Base-by-base conservation (phyloP, 257 asterid species). In the Jasminum sambac region DNA sequence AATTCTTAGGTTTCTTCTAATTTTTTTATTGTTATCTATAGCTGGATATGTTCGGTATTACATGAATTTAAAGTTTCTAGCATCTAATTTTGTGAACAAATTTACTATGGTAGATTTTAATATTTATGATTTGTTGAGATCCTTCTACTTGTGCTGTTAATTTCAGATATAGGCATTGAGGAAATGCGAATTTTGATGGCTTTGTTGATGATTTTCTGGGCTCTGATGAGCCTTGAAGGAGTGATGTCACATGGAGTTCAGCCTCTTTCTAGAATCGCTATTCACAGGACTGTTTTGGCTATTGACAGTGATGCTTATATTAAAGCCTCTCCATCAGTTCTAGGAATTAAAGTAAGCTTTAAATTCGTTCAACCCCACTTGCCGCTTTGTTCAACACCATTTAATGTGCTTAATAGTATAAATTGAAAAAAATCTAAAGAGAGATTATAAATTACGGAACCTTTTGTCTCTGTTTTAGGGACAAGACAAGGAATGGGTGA, bases 251-350 rank as follows among this genome's bases (percentile, higher is more conserved):
- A 94, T 24, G 90, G 90, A 69, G 84, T 66, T 76, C 97, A 94
- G 52, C 96, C 99, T 14, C 90, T 94, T 46, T 78, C 96, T 5
- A 30, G 50, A 24, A 84, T 94, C 59, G 83, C 82, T 4, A 74
- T 94, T 41, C 90, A 89, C 72, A 84, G 84, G 63, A 74, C 92
- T 24, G 87, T 89, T 48, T 42, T 84, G 71, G 90, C 85, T 57
- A 72, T 89, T 52, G 91, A 94, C 55, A 42, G 64, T 25, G 37
- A 71, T 67, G 94, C 99, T 46, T 83, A 52, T 39, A 76, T 94
- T 34, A 88, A 78, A 75, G 96, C 89, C 6, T 77, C 88, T 74
- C 97, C 99, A 17, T 82, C 92, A 36, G 68, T 89, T 81, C 96
- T 94, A 50, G 99, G 99, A 55, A 61, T 63, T 61, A 82, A 80